Evolutionary conservation across 306 rosid species (phyloP).

Genomic region (Sphenostylis stenocarpa): DNA sequence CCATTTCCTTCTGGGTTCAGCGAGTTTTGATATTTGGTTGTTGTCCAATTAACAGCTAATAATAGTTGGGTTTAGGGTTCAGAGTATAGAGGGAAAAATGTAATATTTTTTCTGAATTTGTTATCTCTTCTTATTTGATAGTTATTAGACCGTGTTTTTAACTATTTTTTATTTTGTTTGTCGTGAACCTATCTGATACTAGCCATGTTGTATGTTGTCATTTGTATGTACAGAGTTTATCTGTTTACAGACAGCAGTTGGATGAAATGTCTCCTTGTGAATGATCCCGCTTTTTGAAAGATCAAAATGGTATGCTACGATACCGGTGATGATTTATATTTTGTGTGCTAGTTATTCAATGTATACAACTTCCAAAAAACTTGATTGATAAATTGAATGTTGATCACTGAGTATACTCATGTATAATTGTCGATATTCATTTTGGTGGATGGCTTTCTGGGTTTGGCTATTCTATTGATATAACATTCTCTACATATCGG

Average conservation of each 20-base stretch:
- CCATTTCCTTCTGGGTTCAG: slow-evolving; percentile 1
- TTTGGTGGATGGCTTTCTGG: slow-evolving; percentile 26
- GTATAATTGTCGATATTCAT: slow-evolving; percentile 14
- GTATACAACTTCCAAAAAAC: neutral
- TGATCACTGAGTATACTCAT: slow-evolving; percentile 23
- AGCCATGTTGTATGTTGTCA: slow-evolving; percentile 13
- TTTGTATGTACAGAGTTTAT: slow-evolving; percentile 52
- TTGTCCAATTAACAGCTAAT: neutral
- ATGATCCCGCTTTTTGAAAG: neutral
- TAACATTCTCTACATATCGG: neutral
- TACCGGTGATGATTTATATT: neutral
- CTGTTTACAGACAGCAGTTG: slow-evolving; percentile 55
- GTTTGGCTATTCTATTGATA: neutral
- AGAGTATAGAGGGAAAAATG: slow-evolving; percentile 1
- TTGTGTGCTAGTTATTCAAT: neutral
- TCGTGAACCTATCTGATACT: slow-evolving; percentile 9
- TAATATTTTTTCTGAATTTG: neutral
- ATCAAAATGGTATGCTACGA: slow-evolving; percentile 27
- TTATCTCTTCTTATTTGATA: slow-evolving; percentile 2
- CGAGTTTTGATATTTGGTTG: neutral
- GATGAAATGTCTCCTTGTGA: slow-evolving; percentile 44
- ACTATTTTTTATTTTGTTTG: neutral
- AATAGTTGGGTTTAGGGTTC: neutral
- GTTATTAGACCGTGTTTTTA: slow-evolving; percentile 5
- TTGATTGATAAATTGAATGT: neutral